Percentiles rank a stretch among this genome's conserved stretches.
phyloP scores from a whole-genome alignment of 2,329 filamentous ascomycete genomes.

The Cercospora citrullina region DNA sequence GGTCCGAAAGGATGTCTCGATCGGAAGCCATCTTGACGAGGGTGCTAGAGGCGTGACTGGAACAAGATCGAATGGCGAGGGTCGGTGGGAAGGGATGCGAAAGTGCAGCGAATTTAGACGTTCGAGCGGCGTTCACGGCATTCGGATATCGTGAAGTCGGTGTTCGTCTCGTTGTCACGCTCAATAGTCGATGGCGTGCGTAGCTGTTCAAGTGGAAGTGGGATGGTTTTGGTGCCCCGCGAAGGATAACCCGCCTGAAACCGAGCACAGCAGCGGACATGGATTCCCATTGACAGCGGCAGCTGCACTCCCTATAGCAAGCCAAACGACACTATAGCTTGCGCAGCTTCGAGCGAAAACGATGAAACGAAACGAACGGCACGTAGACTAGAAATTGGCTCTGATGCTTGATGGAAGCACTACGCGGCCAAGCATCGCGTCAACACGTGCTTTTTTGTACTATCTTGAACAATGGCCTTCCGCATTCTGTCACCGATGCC shows the following conservation, averaged over 20 bases:
- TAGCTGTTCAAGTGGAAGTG: neutral
- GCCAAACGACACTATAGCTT: neutral
- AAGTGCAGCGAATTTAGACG: neutral
- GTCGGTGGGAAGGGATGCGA: neutral
- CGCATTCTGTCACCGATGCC: too few relatives aligned
- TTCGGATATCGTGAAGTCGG: neutral
- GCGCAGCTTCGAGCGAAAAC: neutral
- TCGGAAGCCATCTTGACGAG: slow-evolving; percentile 48
- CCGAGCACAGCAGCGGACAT: neutral
- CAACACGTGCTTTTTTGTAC: neutral
- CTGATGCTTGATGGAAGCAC: neutral
- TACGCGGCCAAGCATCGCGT: neutral
- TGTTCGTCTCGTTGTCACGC: neutral
- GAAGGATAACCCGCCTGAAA: neutral
- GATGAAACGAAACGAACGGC: neutral
- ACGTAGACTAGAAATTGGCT: neutral
- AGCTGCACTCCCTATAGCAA: neutral
- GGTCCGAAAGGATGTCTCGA: slow-evolving; percentile 48
- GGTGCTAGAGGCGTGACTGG: slow-evolving; percentile 36
- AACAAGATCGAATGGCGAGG: slow-evolving; percentile 29
- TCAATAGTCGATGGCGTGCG: neutral
- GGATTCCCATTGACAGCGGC: neutral
- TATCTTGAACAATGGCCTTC: neutral
- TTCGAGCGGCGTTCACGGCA: neutral
- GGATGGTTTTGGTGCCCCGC: neutral